Evolutionary conservation across 139 green algal species (phyloP).

Genomic region (Closterium sp.): DNA sequence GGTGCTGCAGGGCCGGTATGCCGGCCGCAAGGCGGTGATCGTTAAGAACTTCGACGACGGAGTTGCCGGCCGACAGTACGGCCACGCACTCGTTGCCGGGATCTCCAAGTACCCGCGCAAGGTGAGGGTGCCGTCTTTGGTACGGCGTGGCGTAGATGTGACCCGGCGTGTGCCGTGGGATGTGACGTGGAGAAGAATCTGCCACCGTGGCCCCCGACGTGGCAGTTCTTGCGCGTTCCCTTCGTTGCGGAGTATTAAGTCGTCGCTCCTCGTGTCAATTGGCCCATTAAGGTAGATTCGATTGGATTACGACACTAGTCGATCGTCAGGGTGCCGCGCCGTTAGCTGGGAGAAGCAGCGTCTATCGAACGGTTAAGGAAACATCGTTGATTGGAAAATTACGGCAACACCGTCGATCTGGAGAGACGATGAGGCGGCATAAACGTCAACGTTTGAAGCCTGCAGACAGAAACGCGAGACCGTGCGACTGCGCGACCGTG

Average conservation of each 20-base stretch:
- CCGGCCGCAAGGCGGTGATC: conserved; percentile 96
- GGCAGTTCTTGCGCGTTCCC: too few relatives aligned
- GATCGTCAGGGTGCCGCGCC: not conserved
- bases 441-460: not conserved
- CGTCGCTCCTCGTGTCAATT: not conserved
- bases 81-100: conserved; percentile 89
- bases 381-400: too few relatives aligned
- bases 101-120: conserved; percentile 94
- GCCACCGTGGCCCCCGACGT: too few relatives aligned
- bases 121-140: conserved; percentile 57
- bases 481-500: too few relatives aligned
- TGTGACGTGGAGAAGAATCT: too few relatives aligned
- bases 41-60: conserved; percentile 98
- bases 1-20: conserved; percentile 76
- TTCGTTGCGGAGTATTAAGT: too few relatives aligned
- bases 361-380: too few relatives aligned
- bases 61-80: conserved; percentile 77
- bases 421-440: not conserved
- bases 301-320: not conserved
- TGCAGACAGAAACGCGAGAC: not conserved
- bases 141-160: not conserved
- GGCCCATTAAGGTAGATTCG: not conserved
- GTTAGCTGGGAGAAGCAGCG: not conserved
- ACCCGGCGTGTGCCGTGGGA: too few relatives aligned
- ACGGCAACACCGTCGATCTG: not conserved